Conservation (phyloP, 306 rosid genomes). For the Arachis hypogaea region DNA sequence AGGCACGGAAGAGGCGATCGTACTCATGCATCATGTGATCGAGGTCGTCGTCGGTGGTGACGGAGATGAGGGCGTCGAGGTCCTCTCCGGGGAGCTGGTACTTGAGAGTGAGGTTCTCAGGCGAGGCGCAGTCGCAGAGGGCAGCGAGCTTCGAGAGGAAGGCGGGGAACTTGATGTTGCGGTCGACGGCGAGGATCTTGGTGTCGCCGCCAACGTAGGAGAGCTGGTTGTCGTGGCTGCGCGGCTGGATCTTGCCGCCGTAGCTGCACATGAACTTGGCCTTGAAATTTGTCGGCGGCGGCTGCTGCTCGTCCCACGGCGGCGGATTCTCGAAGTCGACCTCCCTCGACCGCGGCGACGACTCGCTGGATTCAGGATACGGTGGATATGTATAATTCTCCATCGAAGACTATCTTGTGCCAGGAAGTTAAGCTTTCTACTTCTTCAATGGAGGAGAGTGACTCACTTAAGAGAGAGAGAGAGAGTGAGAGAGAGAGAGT, state of each 20-base stretch:
- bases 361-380: slow-evolving; percentile 77
- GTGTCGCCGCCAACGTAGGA: slow-evolving; percentile 92
- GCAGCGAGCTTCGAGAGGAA: slow-evolving; percentile 64
- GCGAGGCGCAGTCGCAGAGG: slow-evolving; percentile 46
- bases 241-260: slow-evolving; percentile 95
- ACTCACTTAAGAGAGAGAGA: not conserved
- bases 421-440: not conserved
- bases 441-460: slow-evolving; percentile 9
- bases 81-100: slow-evolving; percentile 96
- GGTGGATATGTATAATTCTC: slow-evolving; percentile 71
- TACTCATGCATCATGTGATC: slow-evolving; percentile 94
- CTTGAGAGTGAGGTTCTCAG: slow-evolving; percentile 65
- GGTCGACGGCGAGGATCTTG: slow-evolving; percentile 88
- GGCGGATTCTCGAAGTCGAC: slow-evolving; percentile 79
- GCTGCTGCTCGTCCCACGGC: slow-evolving; percentile 71
- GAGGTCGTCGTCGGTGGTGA: slow-evolving; percentile 83
- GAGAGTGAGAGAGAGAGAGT: not conserved
- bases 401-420: slow-evolving; percentile 41
- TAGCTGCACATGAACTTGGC: slow-evolving; percentile 91
- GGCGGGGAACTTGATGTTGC: slow-evolving; percentile 56
- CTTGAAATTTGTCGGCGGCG: slow-evolving; percentile 48
- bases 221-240: slow-evolving; percentile 81
- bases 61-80: slow-evolving; percentile 89
- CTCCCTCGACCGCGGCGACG: slow-evolving; percentile 85
- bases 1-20: slow-evolving; percentile 75